Conservation (phyloP, 164 flowering plant genomes). For the Annona squamosa region DNA sequence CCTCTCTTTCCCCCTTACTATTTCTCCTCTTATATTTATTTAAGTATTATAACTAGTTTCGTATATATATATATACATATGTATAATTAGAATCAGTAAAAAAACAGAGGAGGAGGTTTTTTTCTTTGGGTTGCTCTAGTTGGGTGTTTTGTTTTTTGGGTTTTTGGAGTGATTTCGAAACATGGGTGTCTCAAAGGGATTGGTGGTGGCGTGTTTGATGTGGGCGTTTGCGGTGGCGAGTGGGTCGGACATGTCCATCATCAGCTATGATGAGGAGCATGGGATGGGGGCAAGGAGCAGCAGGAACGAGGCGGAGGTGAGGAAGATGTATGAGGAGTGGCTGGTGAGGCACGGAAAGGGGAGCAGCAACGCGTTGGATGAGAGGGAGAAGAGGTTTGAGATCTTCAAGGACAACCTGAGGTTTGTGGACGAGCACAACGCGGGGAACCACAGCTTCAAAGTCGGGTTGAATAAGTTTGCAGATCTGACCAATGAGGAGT, state of each 20-base stretch:
- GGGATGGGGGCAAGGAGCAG: slow-evolving; percentile 3
- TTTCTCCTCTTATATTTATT: too few species aligned
- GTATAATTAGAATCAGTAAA: too few species aligned
- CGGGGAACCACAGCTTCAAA: slow-evolving; percentile 36
- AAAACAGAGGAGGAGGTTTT: too few species aligned
- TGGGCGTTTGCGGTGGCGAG: slow-evolving; percentile 14
- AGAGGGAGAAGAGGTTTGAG: slow-evolving; percentile 25
- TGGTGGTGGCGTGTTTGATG: background rate
- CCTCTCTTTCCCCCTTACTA: too few species aligned
- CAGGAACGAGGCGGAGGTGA: slow-evolving; percentile 40
- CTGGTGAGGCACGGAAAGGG: slow-evolving; percentile 40
- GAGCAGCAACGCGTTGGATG: slow-evolving; percentile 45
- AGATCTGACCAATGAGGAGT: slow-evolving; percentile 79
- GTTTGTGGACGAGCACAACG: slow-evolving; percentile 72
- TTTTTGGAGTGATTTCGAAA: background rate
- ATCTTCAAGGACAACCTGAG: slow-evolving; percentile 40
- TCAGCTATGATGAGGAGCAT: slow-evolving; percentile 12
- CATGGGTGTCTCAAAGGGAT: background rate
- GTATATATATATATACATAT: too few species aligned
- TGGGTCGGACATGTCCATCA: slow-evolving; percentile 35
- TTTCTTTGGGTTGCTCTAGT: too few species aligned
- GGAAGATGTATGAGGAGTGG: slow-evolving; percentile 47
- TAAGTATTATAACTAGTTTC: too few species aligned
- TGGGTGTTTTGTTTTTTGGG: background rate
- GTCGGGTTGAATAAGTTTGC: slow-evolving; percentile 71